phyloP scores from a whole-genome alignment of 2,329 filamentous ascomycete genomes.

The Trichoderma sp. region DNA sequence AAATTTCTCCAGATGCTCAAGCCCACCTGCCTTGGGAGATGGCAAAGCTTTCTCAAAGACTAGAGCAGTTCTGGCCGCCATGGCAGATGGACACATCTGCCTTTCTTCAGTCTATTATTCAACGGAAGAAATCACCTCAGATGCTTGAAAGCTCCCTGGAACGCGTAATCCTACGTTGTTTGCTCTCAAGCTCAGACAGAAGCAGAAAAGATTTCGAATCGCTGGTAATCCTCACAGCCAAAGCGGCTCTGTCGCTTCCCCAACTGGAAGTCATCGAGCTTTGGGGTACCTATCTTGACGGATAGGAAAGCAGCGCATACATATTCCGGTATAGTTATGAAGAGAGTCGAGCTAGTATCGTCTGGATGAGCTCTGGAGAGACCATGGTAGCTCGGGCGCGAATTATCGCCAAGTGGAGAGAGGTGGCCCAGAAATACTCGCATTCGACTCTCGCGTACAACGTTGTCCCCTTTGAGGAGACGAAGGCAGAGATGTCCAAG shows the following conservation, averaged over 20 bases:
- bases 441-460: background rate
- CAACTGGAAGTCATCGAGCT: conserved; percentile 3
- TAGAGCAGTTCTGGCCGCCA: background rate
- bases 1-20: background rate
- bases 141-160: background rate
- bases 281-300: background rate
- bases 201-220: background rate
- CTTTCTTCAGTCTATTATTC: background rate
- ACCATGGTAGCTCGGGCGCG: background rate
- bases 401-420: background rate
- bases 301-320: background rate
- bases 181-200: background rate
- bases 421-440: background rate
- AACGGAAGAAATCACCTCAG: background rate
- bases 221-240: background rate
- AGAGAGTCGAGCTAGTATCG: background rate
- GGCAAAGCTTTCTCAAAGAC: conserved; percentile 5
- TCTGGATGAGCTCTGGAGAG: background rate
- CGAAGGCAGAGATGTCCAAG: background rate
- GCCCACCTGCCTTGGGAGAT: background rate
- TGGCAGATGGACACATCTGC: conserved; percentile 10
- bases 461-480: background rate
- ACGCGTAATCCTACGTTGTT: background rate
- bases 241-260: conserved; percentile 8
- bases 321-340: conserved; percentile 10